These are phyloP conservation scores for Arabidopsis hybrid DNA, from an alignment of 441 rosid genomes.

Conservation along the genomic window DNA sequence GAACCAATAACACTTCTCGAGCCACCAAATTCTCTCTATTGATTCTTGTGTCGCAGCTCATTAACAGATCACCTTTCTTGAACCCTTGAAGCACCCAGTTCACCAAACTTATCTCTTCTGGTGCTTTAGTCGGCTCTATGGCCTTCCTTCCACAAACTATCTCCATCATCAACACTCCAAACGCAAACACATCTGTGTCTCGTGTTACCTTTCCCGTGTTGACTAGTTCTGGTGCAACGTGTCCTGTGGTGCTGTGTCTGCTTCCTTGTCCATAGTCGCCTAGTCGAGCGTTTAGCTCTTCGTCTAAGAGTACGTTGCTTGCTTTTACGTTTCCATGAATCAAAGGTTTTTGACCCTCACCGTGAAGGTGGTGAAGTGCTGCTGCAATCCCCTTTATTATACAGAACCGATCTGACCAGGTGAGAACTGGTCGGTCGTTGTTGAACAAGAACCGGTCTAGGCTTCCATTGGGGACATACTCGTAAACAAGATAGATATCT, in stretches of 20 bases:
- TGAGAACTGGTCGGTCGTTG: slow-evolving; percentile 41
- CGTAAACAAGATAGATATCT: slow-evolving; percentile 34
- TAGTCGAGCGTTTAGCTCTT: slow-evolving; percentile 40
- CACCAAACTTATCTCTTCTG: slow-evolving; percentile 29
- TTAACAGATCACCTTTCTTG: slow-evolving; percentile 27
- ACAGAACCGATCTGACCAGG: slow-evolving; percentile 39
- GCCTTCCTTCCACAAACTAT: slow-evolving; percentile 37
- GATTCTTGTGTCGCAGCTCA: slow-evolving; percentile 29
- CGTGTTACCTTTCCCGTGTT: slow-evolving; percentile 26
- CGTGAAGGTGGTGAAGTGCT: slow-evolving; percentile 40
- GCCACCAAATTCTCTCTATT: slow-evolving; percentile 24
- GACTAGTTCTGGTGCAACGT: slow-evolving; percentile 37
- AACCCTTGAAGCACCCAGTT: slow-evolving; percentile 23
- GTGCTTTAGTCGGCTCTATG: slow-evolving; percentile 37
- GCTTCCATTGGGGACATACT: slow-evolving; percentile 42
- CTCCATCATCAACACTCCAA: slow-evolving; percentile 45
- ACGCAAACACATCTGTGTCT: slow-evolving; percentile 38
- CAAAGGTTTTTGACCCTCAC: slow-evolving; percentile 28
- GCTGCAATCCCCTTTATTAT: slow-evolving; percentile 40
- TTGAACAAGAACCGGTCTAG: slow-evolving; percentile 44
- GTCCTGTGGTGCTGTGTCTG: slow-evolving; percentile 7
- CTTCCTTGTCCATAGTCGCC: slow-evolving; percentile 44
- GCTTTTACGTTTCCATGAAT: slow-evolving; percentile 41
- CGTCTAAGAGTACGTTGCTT: slow-evolving; percentile 44
- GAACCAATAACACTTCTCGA: slow-evolving; percentile 23